These are phyloP conservation scores for Camellia sinensis DNA, from an alignment of 148 eudicot species.

Conservation along the genomic window DNA sequence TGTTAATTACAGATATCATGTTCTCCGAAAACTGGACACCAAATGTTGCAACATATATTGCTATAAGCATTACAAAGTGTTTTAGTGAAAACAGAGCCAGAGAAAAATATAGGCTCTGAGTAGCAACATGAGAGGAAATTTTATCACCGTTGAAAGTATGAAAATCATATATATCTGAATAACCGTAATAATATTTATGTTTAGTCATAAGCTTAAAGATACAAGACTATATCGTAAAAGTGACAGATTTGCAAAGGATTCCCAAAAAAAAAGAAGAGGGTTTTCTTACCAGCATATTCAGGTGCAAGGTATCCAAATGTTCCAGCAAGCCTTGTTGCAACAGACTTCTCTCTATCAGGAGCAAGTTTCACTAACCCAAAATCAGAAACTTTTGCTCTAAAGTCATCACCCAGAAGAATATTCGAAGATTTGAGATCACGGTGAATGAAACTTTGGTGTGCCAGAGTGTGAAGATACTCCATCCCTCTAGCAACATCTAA, in stretches of 20 bases:
- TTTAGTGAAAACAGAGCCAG: background rate
- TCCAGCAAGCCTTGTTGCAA: constrained; percentile 74
- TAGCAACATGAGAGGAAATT: no score
- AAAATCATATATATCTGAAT: background rate
- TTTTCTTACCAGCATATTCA: constrained; percentile 69
- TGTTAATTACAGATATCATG: no score
- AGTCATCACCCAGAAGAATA: constrained; percentile 63
- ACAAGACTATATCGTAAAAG: background rate
- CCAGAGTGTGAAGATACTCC: constrained; percentile 71
- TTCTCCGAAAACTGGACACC: no score
- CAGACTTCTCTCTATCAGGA: constrained; percentile 61
- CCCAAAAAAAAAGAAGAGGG: background rate
- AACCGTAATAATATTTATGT: background rate
- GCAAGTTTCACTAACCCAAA: constrained; percentile 85
- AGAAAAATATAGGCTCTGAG: background rate
- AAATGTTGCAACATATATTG: no score
- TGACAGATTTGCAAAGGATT: background rate
- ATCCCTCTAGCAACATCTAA: constrained; percentile 78
- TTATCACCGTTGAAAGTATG: background rate
- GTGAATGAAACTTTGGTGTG: constrained; percentile 74
- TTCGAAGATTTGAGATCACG: constrained; percentile 77
- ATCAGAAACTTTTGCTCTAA: constrained; percentile 70
- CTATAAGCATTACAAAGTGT: no score
- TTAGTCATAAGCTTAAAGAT: background rate
- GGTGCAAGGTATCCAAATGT: constrained; percentile 85